Percentiles rank a stretch among this genome's conserved stretches.
Evolutionary conservation across 75 land plant genomes (phyloP).

Genomic region (Pinus tabuliformis): DNA sequence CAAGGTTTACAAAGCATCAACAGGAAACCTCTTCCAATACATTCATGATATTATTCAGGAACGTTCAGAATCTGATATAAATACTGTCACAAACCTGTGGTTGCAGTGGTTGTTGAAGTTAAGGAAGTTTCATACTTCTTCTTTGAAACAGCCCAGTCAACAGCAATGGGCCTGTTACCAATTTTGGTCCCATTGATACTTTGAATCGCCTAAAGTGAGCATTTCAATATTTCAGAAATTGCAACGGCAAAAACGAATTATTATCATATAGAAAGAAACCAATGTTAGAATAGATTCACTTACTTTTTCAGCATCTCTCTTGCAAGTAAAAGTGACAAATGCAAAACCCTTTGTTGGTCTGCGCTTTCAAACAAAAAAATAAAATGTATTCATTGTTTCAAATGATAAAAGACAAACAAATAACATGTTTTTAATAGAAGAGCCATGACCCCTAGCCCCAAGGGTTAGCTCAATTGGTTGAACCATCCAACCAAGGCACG

Average conservation of each 20-base stretch:
- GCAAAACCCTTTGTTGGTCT: slow-evolving; percentile 89
- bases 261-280: neutral
- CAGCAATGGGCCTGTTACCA: slow-evolving; percentile 82
- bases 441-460: neutral
- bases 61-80: neutral
- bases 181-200: slow-evolving; percentile 73
- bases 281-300: neutral
- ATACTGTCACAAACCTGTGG: neutral
- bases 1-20: slow-evolving; percentile 1
- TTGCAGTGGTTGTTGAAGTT: slow-evolving; percentile 24
- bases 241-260: neutral
- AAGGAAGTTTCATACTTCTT: slow-evolving; percentile 49
- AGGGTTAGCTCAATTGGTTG: no score
- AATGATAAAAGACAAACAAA: neutral
- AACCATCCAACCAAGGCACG: no score
- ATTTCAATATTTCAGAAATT: neutral
- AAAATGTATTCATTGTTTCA: neutral
- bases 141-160: slow-evolving; percentile 97
- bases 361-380: slow-evolving; percentile 8
- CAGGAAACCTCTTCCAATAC: neutral
- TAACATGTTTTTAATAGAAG: neutral
- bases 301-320: slow-evolving; percentile 91
- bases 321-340: slow-evolving; percentile 88
- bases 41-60: neutral
- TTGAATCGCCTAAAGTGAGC: slow-evolving; percentile 67